Evolutionary conservation across 345 rosid species (phyloP).

Genomic region (Arabidopsis arenosa): DNA sequence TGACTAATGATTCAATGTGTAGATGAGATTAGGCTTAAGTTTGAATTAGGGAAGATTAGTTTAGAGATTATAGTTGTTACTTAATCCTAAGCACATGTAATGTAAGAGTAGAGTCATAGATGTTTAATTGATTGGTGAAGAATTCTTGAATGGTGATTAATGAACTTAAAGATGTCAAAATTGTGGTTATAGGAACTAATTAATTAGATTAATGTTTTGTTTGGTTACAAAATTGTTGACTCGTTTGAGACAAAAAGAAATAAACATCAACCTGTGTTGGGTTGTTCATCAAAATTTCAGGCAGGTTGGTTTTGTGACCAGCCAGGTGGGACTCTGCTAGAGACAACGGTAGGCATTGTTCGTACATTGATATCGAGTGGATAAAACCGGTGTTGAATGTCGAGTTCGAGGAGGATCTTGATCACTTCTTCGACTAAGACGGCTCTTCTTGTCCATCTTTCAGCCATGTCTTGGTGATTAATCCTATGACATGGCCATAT

Average conservation of each 20-base stretch:
- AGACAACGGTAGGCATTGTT: constrained; percentile 52
- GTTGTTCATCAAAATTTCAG: constrained; percentile 18
- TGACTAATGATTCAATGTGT: neutral
- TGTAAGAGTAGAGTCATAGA: constrained; percentile 14
- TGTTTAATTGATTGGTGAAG: neutral
- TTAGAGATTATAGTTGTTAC: neutral
- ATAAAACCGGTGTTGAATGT: constrained; percentile 65
- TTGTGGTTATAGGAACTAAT: constrained; percentile 14
- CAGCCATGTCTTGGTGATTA: constrained; percentile 70
- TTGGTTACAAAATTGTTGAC: constrained; percentile 39
- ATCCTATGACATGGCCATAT: constrained; percentile 73
- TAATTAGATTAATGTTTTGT: constrained; percentile 32
- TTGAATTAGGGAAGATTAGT: neutral
- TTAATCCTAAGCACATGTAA: constrained; percentile 21
- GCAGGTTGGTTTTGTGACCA: constrained; percentile 45
- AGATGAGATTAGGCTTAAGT: neutral
- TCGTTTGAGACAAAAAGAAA: constrained; percentile 6
- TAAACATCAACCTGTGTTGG: neutral
- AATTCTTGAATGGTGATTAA: constrained; percentile 9
- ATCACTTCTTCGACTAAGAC: constrained; percentile 70
- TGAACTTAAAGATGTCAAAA: constrained; percentile 34
- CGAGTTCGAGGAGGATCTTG: constrained; percentile 71
- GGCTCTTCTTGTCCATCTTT: constrained; percentile 64
- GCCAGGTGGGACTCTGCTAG: constrained; percentile 52
- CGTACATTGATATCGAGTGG: constrained; percentile 73